Base-by-base conservation (phyloP, 805 yeast genomes). In the Spathaspora sp. region DNA sequence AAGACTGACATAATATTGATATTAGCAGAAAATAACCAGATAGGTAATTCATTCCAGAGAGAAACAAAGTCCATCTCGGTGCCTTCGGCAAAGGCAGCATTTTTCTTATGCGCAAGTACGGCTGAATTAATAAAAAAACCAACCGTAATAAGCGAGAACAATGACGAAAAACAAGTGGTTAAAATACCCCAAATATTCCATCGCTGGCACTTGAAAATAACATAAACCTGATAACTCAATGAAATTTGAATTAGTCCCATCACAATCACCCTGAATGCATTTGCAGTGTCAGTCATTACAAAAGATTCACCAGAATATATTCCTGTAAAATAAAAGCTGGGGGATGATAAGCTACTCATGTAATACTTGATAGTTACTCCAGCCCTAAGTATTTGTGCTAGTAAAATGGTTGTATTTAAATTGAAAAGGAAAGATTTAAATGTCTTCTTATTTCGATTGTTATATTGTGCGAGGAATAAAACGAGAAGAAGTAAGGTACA, bases 1-100 rank as follows among this genome's bases (percentile, higher is more conserved):
- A 89, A 68, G 1, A 80, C 55, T 32, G 89, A 80, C 72, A 83
- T 82, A 31, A 86, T 63, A 54, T 81, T 77, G 26, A 91, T 78
- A 0, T 96, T 85, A 0, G 80, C 78, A 0, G 92, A 82, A 58
- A 91, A 86, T 47, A 89, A 62, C 46, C 88, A 81, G 11, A 77
- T 69, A 2, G 88, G 80, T 4, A 81, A 76, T 58, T 80, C 80
- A 3, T 48, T 38, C 16, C 44, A 32, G 5, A 51, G 23, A n/a
- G 61, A 58, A 1, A 62, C 57, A 49, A 73, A 70, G 48, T 65
- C 52, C 49, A 80, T 72, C 6, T 80, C 71, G 53, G 72, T 63
- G 28, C 18, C 44, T 19, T 39, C 17, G n/a, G 38, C 18, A 20
- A 29, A 45, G 2, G 40, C 26, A 5, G n/a, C 23, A 20, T 5